Conservation (phyloP, 768 basidiomycete genomes). For the Filobasidium floriforme region DNA sequence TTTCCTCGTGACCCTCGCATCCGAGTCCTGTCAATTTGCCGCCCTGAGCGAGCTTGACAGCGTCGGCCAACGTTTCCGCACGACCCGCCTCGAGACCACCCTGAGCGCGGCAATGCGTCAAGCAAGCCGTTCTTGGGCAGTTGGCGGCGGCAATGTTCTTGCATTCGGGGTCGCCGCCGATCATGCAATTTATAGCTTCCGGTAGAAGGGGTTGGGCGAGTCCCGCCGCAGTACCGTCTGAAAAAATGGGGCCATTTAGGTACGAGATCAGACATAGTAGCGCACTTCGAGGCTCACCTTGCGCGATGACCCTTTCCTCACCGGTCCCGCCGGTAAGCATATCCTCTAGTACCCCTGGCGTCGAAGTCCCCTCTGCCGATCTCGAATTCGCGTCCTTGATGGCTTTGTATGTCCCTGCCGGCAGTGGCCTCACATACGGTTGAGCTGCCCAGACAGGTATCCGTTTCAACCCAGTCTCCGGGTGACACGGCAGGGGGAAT, state of each 20-base stretch:
- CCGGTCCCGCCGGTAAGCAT: slow-evolving; percentile 18
- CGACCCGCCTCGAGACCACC: slow-evolving; percentile 30
- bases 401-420: slow-evolving; percentile 5
- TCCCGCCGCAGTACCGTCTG: slow-evolving; percentile 12
- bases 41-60: slow-evolving; percentile 17
- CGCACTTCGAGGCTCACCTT: slow-evolving; percentile 12
- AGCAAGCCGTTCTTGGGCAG: slow-evolving; percentile 37
- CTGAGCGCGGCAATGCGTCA: slow-evolving; percentile 38
- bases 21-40: slow-evolving; percentile 37
- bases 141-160: slow-evolving; percentile 31
- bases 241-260: background rate
- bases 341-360: slow-evolving; percentile 8
- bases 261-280: background rate
- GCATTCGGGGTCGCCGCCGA: slow-evolving; percentile 21
- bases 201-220: slow-evolving; percentile 3
- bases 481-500: slow-evolving; percentile 52
- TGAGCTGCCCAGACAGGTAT: slow-evolving; percentile 67
- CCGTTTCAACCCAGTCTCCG: slow-evolving; percentile 51
- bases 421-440: slow-evolving; percentile 56
- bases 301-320: slow-evolving; percentile 22
- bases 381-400: slow-evolving; percentile 1
- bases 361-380: background rate
- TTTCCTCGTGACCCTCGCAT: slow-evolving; percentile 45
- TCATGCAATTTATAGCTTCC: background rate
- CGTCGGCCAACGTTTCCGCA: slow-evolving; percentile 16